These are phyloP conservation scores for Penicillium sp. DNA, from an alignment of 2,329 filamentous ascomycete genomes.

Conservation along the genomic window DNA sequence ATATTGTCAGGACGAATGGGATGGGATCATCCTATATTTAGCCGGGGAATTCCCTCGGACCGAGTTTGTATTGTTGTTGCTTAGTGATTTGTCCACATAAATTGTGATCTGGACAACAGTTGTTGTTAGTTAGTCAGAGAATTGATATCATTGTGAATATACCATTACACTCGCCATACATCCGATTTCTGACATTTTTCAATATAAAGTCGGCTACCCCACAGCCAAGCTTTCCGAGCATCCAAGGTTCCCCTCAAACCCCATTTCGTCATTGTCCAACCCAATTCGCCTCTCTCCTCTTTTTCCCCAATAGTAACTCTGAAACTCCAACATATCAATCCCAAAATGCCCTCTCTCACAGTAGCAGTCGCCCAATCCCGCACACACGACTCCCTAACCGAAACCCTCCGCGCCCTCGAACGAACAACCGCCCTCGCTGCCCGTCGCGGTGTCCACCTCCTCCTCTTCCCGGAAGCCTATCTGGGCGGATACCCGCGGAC, in stretches of 20 bases:
- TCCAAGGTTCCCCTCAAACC: not conserved
- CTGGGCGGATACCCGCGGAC: conserved; percentile 92
- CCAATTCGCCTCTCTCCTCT: not conserved
- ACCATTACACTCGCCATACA: no score
- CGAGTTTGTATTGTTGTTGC: no score
- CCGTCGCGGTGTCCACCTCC: conserved; percentile 58
- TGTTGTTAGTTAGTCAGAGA: no score
- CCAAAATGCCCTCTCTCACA: conserved; percentile 1
- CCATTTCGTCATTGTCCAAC: not conserved
- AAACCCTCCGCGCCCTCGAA: conserved; percentile 62
- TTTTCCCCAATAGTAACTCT: not conserved
- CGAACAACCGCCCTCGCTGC: conserved; percentile 62
- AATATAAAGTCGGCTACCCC: not conserved
- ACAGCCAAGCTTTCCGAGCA: not conserved
- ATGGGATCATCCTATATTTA: no score
- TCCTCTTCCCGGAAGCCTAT: conserved; percentile 89
- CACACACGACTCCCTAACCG: not conserved
- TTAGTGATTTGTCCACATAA: no score
- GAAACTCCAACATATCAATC: not conserved
- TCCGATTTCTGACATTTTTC: no score
- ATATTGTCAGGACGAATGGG: no score
- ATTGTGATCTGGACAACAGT: no score
- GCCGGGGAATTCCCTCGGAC: no score
- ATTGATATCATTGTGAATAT: no score
- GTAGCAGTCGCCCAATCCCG: conserved; percentile 2